Evolutionary conservation across 2,329 filamentous ascomycete genomes (phyloP).

Genomic region (Aspergillus spinulosporus): DNA sequence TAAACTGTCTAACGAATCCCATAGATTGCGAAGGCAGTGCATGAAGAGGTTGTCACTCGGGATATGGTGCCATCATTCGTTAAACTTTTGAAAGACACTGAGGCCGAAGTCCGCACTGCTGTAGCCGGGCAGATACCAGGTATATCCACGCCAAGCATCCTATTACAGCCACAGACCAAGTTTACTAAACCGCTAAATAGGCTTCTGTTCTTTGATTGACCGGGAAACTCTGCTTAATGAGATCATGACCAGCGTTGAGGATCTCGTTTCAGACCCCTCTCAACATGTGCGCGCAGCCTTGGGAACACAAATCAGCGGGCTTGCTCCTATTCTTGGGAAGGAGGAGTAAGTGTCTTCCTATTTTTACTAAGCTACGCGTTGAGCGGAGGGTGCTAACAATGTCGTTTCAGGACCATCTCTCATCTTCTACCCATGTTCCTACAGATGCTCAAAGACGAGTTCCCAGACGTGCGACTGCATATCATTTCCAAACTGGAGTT

Average conservation of each 20-base stretch:
- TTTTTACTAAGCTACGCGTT: neutral
- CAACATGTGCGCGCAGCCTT: slow-evolving; percentile 95
- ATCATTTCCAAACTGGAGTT: slow-evolving; percentile 99
- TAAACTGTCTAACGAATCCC: slow-evolving; percentile 17
- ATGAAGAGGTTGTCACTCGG: slow-evolving; percentile 90
- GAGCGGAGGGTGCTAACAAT: slow-evolving; percentile 8
- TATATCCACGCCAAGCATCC: slow-evolving; percentile 36
- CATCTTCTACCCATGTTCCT: slow-evolving; percentile 98
- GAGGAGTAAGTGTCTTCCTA: slow-evolving; percentile 69
- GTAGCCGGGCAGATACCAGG: slow-evolving; percentile 95
- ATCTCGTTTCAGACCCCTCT: slow-evolving; percentile 91
- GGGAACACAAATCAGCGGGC: slow-evolving; percentile 93
- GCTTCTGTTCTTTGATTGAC: slow-evolving; percentile 90
- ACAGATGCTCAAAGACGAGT: slow-evolving; percentile 99
- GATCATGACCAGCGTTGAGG: slow-evolving; percentile 94
- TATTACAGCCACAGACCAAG: slow-evolving; percentile 24
- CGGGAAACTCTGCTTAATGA: slow-evolving; percentile 85
- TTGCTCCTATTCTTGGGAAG: slow-evolving; percentile 95
- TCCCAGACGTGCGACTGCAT: slow-evolving; percentile 94
- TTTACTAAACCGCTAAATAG: slow-evolving; percentile 43
- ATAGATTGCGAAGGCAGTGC: slow-evolving; percentile 95
- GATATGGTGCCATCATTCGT: slow-evolving; percentile 96
- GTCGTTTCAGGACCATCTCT: slow-evolving; percentile 72
- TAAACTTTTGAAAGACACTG: slow-evolving; percentile 95
- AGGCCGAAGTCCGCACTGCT: slow-evolving; percentile 94